These are phyloP conservation scores for Singerocomus inundabilis DNA, from an alignment of 1,284 basidiomycete species.

Conservation along the genomic window DNA sequence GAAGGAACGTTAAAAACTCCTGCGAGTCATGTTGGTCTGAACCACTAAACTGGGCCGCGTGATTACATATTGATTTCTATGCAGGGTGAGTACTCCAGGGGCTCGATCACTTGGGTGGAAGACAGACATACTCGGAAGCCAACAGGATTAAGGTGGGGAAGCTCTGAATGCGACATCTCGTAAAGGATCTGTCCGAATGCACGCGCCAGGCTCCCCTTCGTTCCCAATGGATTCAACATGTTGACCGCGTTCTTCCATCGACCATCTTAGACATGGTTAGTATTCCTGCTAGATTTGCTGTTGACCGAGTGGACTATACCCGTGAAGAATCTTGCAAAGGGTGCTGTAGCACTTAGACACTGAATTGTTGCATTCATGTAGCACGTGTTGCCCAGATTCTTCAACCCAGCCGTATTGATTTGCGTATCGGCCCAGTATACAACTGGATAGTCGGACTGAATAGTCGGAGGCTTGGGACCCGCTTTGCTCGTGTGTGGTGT, in stretches of 20 bases:
- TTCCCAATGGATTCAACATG: conserved; percentile 83
- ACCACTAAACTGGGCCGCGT: conserved; percentile 88
- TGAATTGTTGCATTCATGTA: conserved; percentile 99
- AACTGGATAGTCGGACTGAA: conserved; percentile 70
- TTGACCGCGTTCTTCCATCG: conserved; percentile 90
- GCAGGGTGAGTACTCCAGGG: background rate
- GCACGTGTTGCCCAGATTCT: conserved; percentile 98
- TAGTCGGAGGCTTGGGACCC: conserved; percentile 54
- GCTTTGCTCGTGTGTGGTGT: conserved; percentile 13
- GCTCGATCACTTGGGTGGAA: background rate
- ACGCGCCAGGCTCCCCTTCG: conserved; percentile 80
- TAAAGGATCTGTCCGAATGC: conserved; percentile 85
- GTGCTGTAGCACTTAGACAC: conserved; percentile 89
- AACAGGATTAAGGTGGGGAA: conserved; percentile 81
- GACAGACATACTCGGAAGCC: conserved; percentile 74
- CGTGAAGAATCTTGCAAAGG: conserved; percentile 88
- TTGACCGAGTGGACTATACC: conserved; percentile 42
- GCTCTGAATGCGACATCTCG: conserved; percentile 87
- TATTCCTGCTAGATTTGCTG: background rate
- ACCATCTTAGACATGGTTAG: conserved; percentile 55
- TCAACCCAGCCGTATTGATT: conserved; percentile 84
- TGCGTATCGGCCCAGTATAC: conserved; percentile 78
- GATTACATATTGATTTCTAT: conserved; percentile 80
- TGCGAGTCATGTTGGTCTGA: conserved; percentile 97
- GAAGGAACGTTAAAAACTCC: conserved; percentile 92